Base-by-base conservation (phyloP, 345 rosid genomes). In the Erysimum cheiranthoides region DNA sequence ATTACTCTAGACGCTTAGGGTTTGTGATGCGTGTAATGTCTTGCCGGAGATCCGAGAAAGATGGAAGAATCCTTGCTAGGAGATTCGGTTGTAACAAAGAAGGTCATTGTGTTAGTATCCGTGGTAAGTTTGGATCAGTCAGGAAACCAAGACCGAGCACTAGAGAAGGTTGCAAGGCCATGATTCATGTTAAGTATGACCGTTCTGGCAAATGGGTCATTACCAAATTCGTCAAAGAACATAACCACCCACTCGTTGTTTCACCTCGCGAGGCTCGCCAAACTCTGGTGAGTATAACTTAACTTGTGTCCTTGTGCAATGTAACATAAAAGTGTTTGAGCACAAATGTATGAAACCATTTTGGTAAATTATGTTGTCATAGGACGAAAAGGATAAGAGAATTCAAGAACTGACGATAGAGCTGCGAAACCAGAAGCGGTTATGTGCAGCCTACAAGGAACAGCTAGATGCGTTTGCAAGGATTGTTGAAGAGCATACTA, bases 21-120 rank as follows among this genome's bases (percentile, higher is more conserved):
- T 93, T 93, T 68, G 97, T 91, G 1, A 93, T 93, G 96, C 98
- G 96, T 13, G 96, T 91, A 65, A 91, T 91, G 97, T 89, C 96
- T 73, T 93, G 98, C 61, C 91, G 97, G 5, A 92, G 93, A 38
- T 93, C 98, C 2, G 98, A 90, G 81, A 89, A 90, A 78, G 97
- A 93, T 67, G 96, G 97, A 52, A 86, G 87, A 85, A 87, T 91
- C 64, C 85, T 93, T 60, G 97, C 97, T 1, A 89, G 97, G 53
- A 85, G 98, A 76, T 85, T 93, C 57, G 97, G 98, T 17, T 93
- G 98, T 78, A 93, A 91, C 76, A 93, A 93, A 82, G 98, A 93
- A 81, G 98, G 98, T 43, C 77, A 89, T 64, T 88, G 93, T 81
- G 86, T 90, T 80, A 93, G 92, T 61, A 85, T 86, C 17, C 82